Evolutionary conservation across 371 early-diverging fungal species (phyloP), one percentile per base, ranked within the genome.

Genomic region (Mucor sp.): DNA sequence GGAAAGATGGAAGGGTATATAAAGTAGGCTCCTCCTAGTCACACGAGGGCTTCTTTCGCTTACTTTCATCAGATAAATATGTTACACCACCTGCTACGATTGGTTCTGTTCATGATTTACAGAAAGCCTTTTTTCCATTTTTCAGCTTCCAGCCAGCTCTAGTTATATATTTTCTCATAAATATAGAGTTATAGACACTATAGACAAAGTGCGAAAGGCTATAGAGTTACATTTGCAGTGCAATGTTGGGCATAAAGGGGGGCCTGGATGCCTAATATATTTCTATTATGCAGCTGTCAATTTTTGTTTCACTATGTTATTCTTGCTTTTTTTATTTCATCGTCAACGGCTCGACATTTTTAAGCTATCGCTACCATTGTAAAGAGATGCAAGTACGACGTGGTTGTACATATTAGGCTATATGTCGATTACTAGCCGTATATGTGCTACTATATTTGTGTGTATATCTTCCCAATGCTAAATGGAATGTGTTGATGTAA

Each of bases 21-120:
- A 50, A 50, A 19, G 21, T 50, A 23, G 50, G 25, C 50, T 37
- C 37, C 37, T 14, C 37, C 37, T 50, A 44, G 62, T 61, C 62
- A 61, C 62, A 61, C 62, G 48, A 61, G 50, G 57, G 27, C 15
- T 56, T 32, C 32, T 56, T 23, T 56, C 32, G 12, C 32, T 56
- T 19, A 28, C 28, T 56, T 56, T 50, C 23, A 25, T 25, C 25
- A 25, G 37, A 9, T 17, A 32, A 32, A 56, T 15, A 21, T 14
- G 63, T 62, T 62, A 62, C 63, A 62, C 63, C 33, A 25, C 11
- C 30, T 32, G 15, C 23, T 62, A 33, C 32, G 33, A 62, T 62
- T 62, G 63, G 63, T 62, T 23, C 63, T 32, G 37, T 56, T 23
- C 50, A 48, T 39, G 53, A 62, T 62, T 15, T 62, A 62, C 25